Evolutionary conservation across 2,329 filamentous ascomycete species (phyloP), one percentile per base, ranked within the genome.

Genomic region (Drechslerella coelobrocha): DNA sequence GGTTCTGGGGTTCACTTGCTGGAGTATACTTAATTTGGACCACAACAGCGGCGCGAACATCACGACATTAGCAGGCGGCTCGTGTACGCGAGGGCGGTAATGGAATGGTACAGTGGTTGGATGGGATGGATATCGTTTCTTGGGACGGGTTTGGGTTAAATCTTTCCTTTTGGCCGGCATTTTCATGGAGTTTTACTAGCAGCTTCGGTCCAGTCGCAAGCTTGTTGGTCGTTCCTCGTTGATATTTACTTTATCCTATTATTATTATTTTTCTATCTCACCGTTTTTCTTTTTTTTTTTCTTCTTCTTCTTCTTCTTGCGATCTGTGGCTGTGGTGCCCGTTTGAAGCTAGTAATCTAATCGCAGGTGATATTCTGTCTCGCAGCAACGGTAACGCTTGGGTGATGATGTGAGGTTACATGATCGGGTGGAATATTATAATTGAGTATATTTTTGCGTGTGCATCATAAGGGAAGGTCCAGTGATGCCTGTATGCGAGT

Each of bases 121-220:
- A 34, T 12, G 29, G 29, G 29, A 34, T 34, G 29, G 6, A 34
- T 34, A 7, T 34, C 17, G 34, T 39, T n/a, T 5, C 4, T 4
- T 39, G 12, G 34, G 34, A 39, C 17, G 4, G 34, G 34, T 14
- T 39, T 39, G 34, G 34, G 17, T 6, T 39, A 39, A 4, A 39
- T 5, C 12, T 39, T n/a, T 39, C 17, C 34, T n/a, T 39, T 39
- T 39, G 34, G 34, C 34, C 34, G 34, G 34, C 34, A 39, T 39
- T 39, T 39, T 39, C 34, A 39, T 39, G 34, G 34, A 39, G 34
- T 39, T 39, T 39, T 39, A 14, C 34, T 39, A 39, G 34, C 34
- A 39, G 17, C 34, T 39, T 39, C 34, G 12, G 34, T 39, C 34
- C 34, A 39, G 34, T 39, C 34, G 12, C 34, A 39, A 39, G 34